phyloP scores from a whole-genome alignment of 306 rosid species.

The Glycine tomentella region DNA sequence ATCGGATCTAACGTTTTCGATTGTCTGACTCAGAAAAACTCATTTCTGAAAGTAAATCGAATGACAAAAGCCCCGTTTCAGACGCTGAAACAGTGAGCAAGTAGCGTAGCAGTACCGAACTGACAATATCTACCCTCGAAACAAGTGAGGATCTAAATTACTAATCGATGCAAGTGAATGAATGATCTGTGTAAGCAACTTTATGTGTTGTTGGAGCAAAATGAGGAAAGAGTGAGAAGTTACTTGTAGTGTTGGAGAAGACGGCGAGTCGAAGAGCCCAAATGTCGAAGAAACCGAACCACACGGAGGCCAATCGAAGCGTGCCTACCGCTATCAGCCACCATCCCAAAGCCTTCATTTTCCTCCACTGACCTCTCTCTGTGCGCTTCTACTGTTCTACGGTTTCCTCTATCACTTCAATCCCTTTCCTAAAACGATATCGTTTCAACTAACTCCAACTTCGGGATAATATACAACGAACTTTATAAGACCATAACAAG shows the following conservation, averaged over 20 bases:
- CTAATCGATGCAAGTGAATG: constrained; percentile 14
- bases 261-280: constrained; percentile 88
- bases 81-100: constrained; percentile 40
- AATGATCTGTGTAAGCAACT: neutral
- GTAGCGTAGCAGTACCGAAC: neutral
- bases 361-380: neutral
- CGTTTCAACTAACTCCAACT: neutral
- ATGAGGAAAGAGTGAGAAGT: constrained; percentile 10
- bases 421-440: neutral
- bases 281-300: constrained; percentile 96
- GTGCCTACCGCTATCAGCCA: constrained; percentile 89
- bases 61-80: constrained; percentile 15
- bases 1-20: constrained; percentile 45
- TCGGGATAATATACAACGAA: too few relatives aligned
- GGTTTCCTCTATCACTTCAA: neutral
- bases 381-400: neutral
- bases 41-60: neutral
- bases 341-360: constrained; percentile 83
- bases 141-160: constrained; percentile 23
- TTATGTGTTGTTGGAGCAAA: neutral
- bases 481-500: too few relatives aligned
- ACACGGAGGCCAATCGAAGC: constrained; percentile 84
- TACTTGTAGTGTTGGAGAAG: constrained; percentile 76
- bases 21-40: neutral
- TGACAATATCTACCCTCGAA: constrained; percentile 32